Percentiles rank a stretch among this genome's conserved stretches.
Conservation (phyloP, 805 yeast genomes). For the Yarrowia sp. region DNA sequence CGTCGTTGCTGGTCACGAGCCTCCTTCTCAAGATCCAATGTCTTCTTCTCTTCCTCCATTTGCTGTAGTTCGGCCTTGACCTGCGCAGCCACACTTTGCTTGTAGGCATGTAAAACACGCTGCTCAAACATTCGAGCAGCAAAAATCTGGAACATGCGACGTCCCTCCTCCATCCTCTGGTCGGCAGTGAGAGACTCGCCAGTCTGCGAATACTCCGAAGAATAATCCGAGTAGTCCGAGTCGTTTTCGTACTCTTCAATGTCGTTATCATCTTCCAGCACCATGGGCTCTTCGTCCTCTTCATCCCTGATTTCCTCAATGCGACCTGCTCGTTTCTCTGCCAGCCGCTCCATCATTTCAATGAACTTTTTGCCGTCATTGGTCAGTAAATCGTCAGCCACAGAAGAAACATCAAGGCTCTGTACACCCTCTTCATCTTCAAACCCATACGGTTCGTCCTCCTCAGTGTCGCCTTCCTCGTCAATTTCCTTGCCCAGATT, state of each 20-base stretch:
- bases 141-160: slow-evolving; percentile 72
- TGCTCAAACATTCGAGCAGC: slow-evolving; percentile 75
- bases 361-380: slow-evolving; percentile 76
- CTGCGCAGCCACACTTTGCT: slow-evolving; percentile 70
- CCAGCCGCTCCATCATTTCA: slow-evolving; percentile 73
- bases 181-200: slow-evolving; percentile 42
- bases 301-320: slow-evolving; percentile 36
- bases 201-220: slow-evolving; percentile 20
- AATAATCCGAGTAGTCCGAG: slow-evolving; percentile 32
- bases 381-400: slow-evolving; percentile 76
- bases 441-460: slow-evolving; percentile 27
- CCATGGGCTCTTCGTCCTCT: slow-evolving; percentile 33
- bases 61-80: slow-evolving; percentile 38
- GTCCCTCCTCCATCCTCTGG: slow-evolving; percentile 70
- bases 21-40: slow-evolving; percentile 36
- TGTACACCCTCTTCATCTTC: neutral
- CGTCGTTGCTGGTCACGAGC: slow-evolving; percentile 40
- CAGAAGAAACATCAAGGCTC: slow-evolving; percentile 39
- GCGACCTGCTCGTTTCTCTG: slow-evolving; percentile 44
- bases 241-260: slow-evolving; percentile 45
- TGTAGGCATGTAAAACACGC: slow-evolving; percentile 69
- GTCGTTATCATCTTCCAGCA: slow-evolving; percentile 39
- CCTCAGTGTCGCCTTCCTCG: slow-evolving; percentile 28
- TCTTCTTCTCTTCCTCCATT: slow-evolving; percentile 36
- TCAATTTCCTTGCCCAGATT: slow-evolving; percentile 28